Percentiles rank a stretch among this genome's conserved stretches.
Conservation (phyloP, 192 early-diverging fungal genomes). For the Coemansia sp. region DNA sequence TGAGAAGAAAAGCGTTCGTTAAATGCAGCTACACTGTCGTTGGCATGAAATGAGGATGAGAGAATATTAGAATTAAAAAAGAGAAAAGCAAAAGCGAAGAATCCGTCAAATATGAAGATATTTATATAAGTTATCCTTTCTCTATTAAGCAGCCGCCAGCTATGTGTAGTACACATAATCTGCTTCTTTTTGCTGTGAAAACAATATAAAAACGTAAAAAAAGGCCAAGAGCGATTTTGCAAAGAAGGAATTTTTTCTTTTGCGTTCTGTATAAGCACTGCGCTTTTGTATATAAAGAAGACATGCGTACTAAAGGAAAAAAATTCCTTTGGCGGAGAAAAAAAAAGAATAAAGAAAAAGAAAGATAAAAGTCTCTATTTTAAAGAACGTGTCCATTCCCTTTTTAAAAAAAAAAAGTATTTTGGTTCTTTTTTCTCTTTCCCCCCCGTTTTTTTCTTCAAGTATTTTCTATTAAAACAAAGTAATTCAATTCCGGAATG, state of each 20-base stretch:
- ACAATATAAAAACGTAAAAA: too few relatives aligned
- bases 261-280: background rate
- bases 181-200: too few relatives aligned
- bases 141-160: too few relatives aligned
- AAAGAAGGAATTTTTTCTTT: background rate
- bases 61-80: background rate
- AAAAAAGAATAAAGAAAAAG: background rate
- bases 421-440: too few relatives aligned
- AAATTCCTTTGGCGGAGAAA: background rate
- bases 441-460: too few relatives aligned
- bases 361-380: slow-evolving; percentile 1
- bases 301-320: background rate
- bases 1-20: too few relatives aligned
- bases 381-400: background rate
- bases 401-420: background rate
- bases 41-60: too few relatives aligned
- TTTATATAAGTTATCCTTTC: background rate
- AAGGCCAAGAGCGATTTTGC: background rate
- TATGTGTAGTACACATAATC: too few relatives aligned
- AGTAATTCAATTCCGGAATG: too few relatives aligned
- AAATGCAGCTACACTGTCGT: too few relatives aligned
- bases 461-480: too few relatives aligned
- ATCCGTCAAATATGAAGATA: background rate
- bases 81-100: background rate
- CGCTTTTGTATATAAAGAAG: background rate